phyloP scores from a whole-genome alignment of 768 basidiomycete species.

The Kwoniella europaea region DNA sequence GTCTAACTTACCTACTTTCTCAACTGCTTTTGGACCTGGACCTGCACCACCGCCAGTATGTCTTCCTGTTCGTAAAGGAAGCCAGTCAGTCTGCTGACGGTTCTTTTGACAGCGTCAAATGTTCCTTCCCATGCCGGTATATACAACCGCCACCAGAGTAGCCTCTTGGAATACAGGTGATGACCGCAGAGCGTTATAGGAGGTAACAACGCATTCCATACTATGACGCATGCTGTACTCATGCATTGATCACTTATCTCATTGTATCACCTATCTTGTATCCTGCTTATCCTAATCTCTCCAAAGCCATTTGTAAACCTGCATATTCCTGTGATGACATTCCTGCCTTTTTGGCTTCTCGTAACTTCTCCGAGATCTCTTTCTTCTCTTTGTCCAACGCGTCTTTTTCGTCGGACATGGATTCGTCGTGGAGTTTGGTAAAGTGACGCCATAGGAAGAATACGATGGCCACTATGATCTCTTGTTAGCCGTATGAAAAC shows the following conservation, averaged over 20 bases:
- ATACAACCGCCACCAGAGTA: slow-evolving; percentile 6
- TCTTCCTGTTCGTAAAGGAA: not conserved
- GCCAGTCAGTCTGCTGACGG: not conserved
- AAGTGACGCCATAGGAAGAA: slow-evolving; percentile 55
- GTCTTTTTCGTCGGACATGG: slow-evolving; percentile 34
- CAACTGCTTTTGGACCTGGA: slow-evolving; percentile 17
- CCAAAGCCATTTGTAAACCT: slow-evolving; percentile 22
- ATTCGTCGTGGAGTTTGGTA: slow-evolving; percentile 35
- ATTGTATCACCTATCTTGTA: not conserved
- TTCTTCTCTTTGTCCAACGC: slow-evolving; percentile 43
- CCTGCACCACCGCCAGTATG: slow-evolving; percentile 14
- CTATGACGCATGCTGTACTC: not conserved
- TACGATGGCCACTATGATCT: slow-evolving; percentile 34
- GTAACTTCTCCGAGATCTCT: slow-evolving; percentile 36
- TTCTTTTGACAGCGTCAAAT: not conserved
- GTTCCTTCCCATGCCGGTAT: slow-evolving; percentile 13
- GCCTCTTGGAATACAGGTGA: slow-evolving; percentile 10
- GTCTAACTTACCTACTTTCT: slow-evolving; percentile 4
- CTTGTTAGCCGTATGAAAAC: not conserved
- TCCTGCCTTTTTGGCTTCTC: slow-evolving; percentile 41
- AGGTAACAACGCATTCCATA: not conserved
- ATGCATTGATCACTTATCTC: not conserved
- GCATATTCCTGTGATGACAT: slow-evolving; percentile 2
- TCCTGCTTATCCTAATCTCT: slow-evolving; percentile 12
- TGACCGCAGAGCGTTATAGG: not conserved